Percentiles rank a stretch among this genome's conserved stretches.
Evolutionary conservation across 306 rosid species (phyloP).

Genomic region (Spatholobus suberectus): DNA sequence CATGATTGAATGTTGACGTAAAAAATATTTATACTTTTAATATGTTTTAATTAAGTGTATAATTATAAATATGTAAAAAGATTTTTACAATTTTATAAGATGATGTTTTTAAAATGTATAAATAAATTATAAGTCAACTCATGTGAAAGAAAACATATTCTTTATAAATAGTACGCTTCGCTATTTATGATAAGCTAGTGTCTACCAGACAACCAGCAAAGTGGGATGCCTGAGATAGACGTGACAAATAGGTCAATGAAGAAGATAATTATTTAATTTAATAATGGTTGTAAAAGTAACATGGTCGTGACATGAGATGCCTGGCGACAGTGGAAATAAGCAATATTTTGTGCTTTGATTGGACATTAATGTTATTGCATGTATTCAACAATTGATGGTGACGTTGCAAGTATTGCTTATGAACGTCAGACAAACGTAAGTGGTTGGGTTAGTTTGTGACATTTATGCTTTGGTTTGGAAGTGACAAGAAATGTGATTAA

Average conservation of each 20-base stretch:
- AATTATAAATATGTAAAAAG: too few species aligned
- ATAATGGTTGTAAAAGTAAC: conserved; percentile 6
- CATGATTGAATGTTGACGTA: too few species aligned
- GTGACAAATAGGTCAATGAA: conserved; percentile 26
- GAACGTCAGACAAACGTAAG: conserved; percentile 11
- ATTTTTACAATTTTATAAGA: too few species aligned
- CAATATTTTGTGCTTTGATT: conserved; percentile 36
- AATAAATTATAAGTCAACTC: not conserved
- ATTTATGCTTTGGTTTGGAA: not conserved
- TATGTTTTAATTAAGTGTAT: not conserved
- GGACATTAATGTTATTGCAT: conserved; percentile 6
- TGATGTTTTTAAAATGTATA: too few species aligned
- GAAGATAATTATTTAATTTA: conserved; percentile 31
- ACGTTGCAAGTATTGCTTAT: not conserved
- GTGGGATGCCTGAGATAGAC: conserved; percentile 3
- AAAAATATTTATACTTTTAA: too few species aligned
- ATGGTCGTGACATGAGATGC: not conserved
- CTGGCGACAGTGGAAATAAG: conserved; percentile 11
- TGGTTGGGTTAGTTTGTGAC: conserved; percentile 20
- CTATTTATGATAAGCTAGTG: not conserved
- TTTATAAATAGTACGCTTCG: not conserved
- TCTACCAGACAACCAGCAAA: not conserved
- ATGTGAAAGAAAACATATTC: not conserved
- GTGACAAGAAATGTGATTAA: not conserved
- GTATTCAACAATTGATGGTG: not conserved